These are phyloP conservation scores for Kwoniella dejecticola DNA, from an alignment of 768 basidiomycete species.

Conservation along the genomic window DNA sequence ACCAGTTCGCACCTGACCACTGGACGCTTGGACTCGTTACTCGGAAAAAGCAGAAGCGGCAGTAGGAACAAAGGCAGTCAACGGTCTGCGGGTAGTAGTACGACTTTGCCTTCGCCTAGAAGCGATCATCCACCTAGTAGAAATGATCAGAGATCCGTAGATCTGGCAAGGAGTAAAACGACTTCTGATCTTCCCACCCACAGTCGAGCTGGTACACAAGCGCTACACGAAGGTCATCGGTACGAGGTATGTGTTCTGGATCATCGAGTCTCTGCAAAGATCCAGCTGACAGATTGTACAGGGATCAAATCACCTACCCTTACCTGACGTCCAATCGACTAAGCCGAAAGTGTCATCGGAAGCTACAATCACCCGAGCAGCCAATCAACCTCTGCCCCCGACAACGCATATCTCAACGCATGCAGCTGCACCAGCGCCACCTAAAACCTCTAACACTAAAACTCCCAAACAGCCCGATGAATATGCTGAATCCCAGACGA, in stretches of 20 bases:
- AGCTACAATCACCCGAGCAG: constrained; percentile 13
- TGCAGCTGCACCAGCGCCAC: background rate
- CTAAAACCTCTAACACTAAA: background rate
- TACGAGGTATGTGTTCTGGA: constrained; percentile 4
- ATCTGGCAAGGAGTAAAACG: constrained; percentile 4
- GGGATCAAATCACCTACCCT: constrained; percentile 4
- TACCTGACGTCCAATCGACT: background rate
- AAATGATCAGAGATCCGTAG: background rate
- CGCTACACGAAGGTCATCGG: constrained; percentile 1
- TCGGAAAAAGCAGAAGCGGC: constrained; percentile 8
- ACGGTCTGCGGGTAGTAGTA: background rate
- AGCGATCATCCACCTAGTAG: background rate
- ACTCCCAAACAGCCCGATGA: background rate
- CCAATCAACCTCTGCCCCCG: constrained; percentile 5
- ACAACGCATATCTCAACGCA: background rate
- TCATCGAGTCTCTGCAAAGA: too few species aligned
- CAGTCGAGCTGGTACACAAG: background rate
- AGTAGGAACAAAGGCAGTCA: constrained; percentile 4
- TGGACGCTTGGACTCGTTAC: constrained; percentile 13
- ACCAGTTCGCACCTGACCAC: constrained; percentile 13
- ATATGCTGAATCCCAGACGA: background rate
- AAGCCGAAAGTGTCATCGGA: constrained; percentile 1
- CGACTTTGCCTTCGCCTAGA: background rate
- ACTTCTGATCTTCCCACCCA: background rate
- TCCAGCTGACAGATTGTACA: too few species aligned